Evolutionary conservation across 2,329 filamentous ascomycete genomes (phyloP).

Genomic region (Cercospora berteroae): DNA sequence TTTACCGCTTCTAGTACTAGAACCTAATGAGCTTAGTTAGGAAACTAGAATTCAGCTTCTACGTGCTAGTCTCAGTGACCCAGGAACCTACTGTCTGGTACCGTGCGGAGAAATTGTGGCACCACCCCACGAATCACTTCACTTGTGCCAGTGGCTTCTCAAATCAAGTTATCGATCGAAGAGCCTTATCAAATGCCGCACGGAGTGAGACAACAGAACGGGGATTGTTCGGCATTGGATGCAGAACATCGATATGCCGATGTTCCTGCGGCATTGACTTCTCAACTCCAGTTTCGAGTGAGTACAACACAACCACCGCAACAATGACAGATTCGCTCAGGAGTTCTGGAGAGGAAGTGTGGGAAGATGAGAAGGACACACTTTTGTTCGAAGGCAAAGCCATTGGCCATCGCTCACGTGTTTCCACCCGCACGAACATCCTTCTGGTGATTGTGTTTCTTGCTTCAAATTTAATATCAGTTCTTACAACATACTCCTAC

Average conservation of each 20-base stretch:
- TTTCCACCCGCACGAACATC: neutral
- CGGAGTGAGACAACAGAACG: neutral
- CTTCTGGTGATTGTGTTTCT: neutral
- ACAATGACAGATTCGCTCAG: neutral
- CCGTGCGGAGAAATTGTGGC: neutral
- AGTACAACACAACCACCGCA: neutral
- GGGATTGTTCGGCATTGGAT: neutral
- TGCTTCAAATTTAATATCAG: neutral
- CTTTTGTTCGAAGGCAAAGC: neutral
- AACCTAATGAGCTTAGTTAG: neutral
- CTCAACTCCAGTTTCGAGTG: neutral
- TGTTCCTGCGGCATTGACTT: neutral
- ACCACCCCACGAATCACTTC: neutral
- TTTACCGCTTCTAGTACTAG: neutral
- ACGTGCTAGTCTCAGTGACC: neutral
- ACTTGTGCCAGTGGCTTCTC: neutral
- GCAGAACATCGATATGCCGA: neutral
- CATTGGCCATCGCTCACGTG: neutral
- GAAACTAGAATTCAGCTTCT: neutral
- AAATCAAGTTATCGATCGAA: neutral
- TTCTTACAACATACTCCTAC: neutral
- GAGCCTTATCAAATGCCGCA: neutral
- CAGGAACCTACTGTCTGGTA: neutral
- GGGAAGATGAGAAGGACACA: neutral
- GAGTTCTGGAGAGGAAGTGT: neutral